These are phyloP conservation scores for Aspergillus tanneri DNA, from an alignment of 2,329 filamentous ascomycete genomes.

Conservation along the genomic window DNA sequence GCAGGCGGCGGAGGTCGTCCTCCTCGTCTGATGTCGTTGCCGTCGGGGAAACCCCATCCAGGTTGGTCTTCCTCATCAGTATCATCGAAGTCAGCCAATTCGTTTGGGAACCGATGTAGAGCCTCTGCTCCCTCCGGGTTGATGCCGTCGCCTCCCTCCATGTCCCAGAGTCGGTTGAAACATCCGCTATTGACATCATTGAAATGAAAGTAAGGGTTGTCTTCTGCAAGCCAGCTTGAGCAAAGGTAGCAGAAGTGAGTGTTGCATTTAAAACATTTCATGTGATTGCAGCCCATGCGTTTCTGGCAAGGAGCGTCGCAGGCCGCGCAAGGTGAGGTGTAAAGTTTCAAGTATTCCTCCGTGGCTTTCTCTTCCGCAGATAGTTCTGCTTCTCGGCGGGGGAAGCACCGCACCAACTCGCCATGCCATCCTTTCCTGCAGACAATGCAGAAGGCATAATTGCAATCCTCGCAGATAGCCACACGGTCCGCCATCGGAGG, in stretches of 20 bases:
- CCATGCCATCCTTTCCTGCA: slow-evolving; percentile 88
- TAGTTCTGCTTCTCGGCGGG: slow-evolving; percentile 64
- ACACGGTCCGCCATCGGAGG: slow-evolving; percentile 64
- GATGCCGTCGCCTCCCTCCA: slow-evolving; percentile 73
- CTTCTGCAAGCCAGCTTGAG: slow-evolving; percentile 75
- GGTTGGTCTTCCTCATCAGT: slow-evolving; percentile 31
- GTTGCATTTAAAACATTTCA: slow-evolving; percentile 86
- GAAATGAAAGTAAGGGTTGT: slow-evolving; percentile 86
- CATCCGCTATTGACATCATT: slow-evolving; percentile 70
- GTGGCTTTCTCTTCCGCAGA: slow-evolving; percentile 83
- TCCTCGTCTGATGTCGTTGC: slow-evolving; percentile 27
- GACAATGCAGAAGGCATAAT: slow-evolving; percentile 81
- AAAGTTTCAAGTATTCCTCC: slow-evolving; percentile 74
- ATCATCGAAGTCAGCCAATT: slow-evolving; percentile 40
- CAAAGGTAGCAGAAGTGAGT: slow-evolving; percentile 97
- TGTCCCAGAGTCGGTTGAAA: slow-evolving; percentile 84
- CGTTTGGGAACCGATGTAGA: slow-evolving; percentile 41
- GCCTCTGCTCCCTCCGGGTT: slow-evolving; percentile 43
- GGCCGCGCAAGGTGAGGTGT: slow-evolving; percentile 86
- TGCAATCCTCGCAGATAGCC: slow-evolving; percentile 83
- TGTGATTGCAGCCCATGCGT: slow-evolving; percentile 92
- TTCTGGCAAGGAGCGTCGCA: slow-evolving; percentile 85
- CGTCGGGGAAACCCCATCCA: slow-evolving; percentile 26
- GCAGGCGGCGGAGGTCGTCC: slow-evolving; percentile 41
- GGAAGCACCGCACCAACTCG: slow-evolving; percentile 71